Evolutionary conservation across 495 filamentous ascomycete species (phyloP), one percentile per base, ranked within the genome.

Genomic region (Penicillium waksmanii): DNA sequence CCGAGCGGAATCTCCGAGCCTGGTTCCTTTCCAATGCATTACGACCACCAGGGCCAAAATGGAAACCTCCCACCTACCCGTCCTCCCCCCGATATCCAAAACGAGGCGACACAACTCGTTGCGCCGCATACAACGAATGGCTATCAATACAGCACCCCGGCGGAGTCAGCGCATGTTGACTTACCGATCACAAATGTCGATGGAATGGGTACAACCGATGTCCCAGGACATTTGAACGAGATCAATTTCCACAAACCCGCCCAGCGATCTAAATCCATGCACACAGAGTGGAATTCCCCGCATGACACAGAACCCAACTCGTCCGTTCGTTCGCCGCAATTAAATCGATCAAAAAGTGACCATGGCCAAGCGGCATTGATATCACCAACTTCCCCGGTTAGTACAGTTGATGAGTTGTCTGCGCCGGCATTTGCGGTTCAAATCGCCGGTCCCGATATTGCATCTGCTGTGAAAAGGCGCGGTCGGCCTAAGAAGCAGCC

Each of bases 291-390:
- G 11, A 65, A 60, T 42, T 79, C 77, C 3, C 74, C 77, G 5
- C 75, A 78, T 49, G 77, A 79, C 44, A 79, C 77, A 2, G 67
- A 76, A 27, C 77, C 77, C 17, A 57, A 76, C n/a, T 79, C 76
- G 3, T 77, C 77, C 12, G 56, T 73, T 10, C 27, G 57, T 6
- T 73, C 72, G 1, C 62, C 66, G 1, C 55, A 60, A 15, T 21
- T 61, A 15, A 68, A 47, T 25, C 64, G 69, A 56, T 36, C 63
- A 2, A 77, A 68, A 13, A 72, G 64, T 31, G 71, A 74, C 18
- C 65, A 56, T 49, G 33, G 44, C 5, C 51, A 23, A 23, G 42
- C 57, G 3, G 61, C 50, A 13, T 31, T 56, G 9, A 57, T 66
- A 4, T 62, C 53, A 3, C 53, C 65, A n/a, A 57, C 65, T 27